Base-by-base conservation (phyloP, 805 yeast genomes). In the Komagataella kurtzmanii region DNA sequence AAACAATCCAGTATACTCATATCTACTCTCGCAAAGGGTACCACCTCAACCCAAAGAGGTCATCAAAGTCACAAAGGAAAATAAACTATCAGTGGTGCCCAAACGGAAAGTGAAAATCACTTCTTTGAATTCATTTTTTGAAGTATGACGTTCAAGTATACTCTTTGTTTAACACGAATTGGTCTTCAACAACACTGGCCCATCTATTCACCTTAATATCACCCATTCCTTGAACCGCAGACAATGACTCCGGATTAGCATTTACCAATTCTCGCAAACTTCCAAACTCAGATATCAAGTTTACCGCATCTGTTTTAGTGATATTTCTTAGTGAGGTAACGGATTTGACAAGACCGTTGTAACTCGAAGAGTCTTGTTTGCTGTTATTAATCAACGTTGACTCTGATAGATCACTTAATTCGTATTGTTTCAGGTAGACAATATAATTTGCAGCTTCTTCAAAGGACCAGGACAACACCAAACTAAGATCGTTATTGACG, bases 291-390 rank as follows among this genome's bases (percentile, higher is more conserved):
- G 80, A 76, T 24, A 77, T 61, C 52, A 77, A 58, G 52, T 75
- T 76, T 19, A 72, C 67, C 17, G 78, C 76, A 56, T 78, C 81
- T 0, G 82, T 77, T 57, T 77, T 78, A 58, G 77, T 78, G 21
- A 78, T 67, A 10, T 75, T 67, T 46, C 68, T 67, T 3, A 78
- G 66, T 1, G 70, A 61, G 1, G 82, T 76, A 53, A 78, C 61
- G 2, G 72, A 61, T 3, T 74, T 74, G 5, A 73, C 66, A 3
- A 77, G 63, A 30, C 71, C 60, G 24, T 76, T 70, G 46, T 72
- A 69, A 57, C 68, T 77, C 53, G 74, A 77, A 2, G 56, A 52
- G 44, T 65, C 66, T 17, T 56, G 56, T 36, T 59, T 58, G 46
- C 55, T 57, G 12, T 56, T 51, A 2, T 54, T 48, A 17, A 24